Evolutionary conservation across 2,329 filamentous ascomycete species (phyloP).

Genomic region (Alternaria tenuissima): DNA sequence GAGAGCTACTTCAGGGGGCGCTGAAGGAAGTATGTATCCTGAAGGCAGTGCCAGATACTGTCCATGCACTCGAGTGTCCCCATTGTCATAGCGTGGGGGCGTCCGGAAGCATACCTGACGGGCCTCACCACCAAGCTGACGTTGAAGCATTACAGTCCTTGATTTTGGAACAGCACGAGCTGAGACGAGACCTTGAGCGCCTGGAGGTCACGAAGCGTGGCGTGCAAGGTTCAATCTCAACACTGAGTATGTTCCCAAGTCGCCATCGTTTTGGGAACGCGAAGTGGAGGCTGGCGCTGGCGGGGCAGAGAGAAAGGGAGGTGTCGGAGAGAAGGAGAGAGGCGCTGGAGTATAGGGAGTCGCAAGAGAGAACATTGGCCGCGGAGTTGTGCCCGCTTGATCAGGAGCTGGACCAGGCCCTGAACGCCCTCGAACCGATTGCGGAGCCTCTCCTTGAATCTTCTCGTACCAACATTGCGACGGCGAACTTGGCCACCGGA

Average conservation of each 20-base stretch:
- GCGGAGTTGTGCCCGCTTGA: not conserved
- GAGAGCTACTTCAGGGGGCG: not conserved
- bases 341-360: not conserved
- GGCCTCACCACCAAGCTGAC: not conserved
- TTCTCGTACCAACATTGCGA: not conserved
- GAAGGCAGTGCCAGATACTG: not conserved
- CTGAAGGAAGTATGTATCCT: not conserved
- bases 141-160: not conserved
- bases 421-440: not conserved
- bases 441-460: not conserved
- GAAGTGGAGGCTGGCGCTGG: not conserved
- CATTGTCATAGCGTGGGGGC: not conserved
- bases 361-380: not conserved
- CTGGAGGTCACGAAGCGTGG: not conserved
- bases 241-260: not conserved
- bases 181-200: slow-evolving; percentile 9
- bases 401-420: not conserved
- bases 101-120: not conserved
- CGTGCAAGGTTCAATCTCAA: not conserved
- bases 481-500: not conserved
- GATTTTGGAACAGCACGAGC: not conserved
- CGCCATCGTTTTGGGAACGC: not conserved
- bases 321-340: not conserved
- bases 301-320: fast-evolving
- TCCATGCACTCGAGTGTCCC: not conserved